These are phyloP conservation scores for Fusarium sp. DNA, from an alignment of 2,329 filamentous ascomycete species.

Conservation along the genomic window DNA sequence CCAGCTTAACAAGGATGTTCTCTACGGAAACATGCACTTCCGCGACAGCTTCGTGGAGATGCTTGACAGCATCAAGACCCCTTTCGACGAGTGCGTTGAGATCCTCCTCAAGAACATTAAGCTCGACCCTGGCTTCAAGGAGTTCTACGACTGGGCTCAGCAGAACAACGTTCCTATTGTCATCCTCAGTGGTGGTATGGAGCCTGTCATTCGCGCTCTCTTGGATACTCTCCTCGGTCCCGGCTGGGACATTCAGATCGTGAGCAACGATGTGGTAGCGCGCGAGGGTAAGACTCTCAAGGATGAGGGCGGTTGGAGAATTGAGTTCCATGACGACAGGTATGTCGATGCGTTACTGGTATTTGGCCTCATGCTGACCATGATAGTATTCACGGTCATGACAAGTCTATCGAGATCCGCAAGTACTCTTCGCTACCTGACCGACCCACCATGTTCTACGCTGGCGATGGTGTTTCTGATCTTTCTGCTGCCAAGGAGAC, in stretches of 20 bases:
- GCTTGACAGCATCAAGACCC: slow-evolving; percentile 86
- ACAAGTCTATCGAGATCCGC: slow-evolving; percentile 92
- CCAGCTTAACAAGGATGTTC: slow-evolving; percentile 80
- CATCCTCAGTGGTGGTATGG: slow-evolving; percentile 92
- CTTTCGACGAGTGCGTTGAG: slow-evolving; percentile 84
- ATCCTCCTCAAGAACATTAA: slow-evolving; percentile 84
- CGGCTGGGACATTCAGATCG: slow-evolving; percentile 85
- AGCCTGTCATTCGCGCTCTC: slow-evolving; percentile 87
- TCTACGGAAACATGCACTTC: slow-evolving; percentile 78
- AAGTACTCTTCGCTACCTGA: slow-evolving; percentile 83
- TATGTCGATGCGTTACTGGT: slow-evolving; percentile 48
- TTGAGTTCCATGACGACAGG: slow-evolving; percentile 89
- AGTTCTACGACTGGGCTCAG: slow-evolving; percentile 87
- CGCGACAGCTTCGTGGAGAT: slow-evolving; percentile 90
- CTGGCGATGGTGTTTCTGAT: slow-evolving; percentile 93
- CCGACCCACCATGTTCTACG: slow-evolving; percentile 90
- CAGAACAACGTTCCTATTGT: slow-evolving; percentile 90
- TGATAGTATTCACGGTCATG: slow-evolving; percentile 85
- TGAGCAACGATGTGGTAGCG: slow-evolving; percentile 83
- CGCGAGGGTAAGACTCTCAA: slow-evolving; percentile 77
- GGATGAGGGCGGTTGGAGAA: slow-evolving; percentile 85
- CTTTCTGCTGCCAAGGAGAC: slow-evolving; percentile 92
- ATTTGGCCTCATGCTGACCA: slow-evolving; percentile 8
- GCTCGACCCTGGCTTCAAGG: slow-evolving; percentile 87
- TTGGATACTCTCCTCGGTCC: slow-evolving; percentile 83